Base-by-base conservation (phyloP, 257 asterid genomes). In the Penstemon newberryi region DNA sequence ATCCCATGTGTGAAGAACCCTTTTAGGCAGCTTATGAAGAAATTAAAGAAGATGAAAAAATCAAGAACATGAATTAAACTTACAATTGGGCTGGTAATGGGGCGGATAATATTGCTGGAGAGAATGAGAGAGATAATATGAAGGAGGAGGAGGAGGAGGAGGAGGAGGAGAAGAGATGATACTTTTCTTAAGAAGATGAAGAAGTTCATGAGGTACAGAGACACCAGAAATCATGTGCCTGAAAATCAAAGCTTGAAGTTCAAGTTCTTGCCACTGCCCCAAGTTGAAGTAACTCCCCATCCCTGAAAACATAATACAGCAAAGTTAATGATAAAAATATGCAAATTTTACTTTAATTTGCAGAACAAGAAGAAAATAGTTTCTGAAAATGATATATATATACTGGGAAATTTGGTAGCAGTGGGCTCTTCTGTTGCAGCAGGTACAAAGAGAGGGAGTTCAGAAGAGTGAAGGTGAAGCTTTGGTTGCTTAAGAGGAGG, bases 211-310 rank as follows among this genome's bases (percentile, higher is more conserved):
- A 11, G 98, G 97, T 65, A 92, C 84, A 73, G 87, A 71, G 18
- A 89, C 90, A 18, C 97, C 98, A 70, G 86, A 84, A 8, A 81
- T 73, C 89, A 92, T 86, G 57, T 92, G 94, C 65, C 97, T 80
- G 76, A 70, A 90, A 54, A 92, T 92, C 86, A 88, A 69, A 39
- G 95, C 95, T 79, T 92, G 97, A 6, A 92, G 80, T 70, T 92
- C 95, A 60, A 92, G 93, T 54, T 92, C 98, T 77, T 92, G 96
- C 98, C 98, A 90, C 67, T 92, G 98, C 0, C 80, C 77, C 83
- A 77, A 72, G 85, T 93, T 92, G 83, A 92, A 90, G 70, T 80
- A 85, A 78, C 90, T 81, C 19, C 85, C 96, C 83, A 85, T 85
- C 60, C 85, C 96, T 87, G 70, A 9, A 45, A 60, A 4, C 12